These are phyloP conservation scores for Aurantiochytrium sp. DNA, from an alignment of 108 stramenopile genomes.

Conservation along the genomic window DNA sequence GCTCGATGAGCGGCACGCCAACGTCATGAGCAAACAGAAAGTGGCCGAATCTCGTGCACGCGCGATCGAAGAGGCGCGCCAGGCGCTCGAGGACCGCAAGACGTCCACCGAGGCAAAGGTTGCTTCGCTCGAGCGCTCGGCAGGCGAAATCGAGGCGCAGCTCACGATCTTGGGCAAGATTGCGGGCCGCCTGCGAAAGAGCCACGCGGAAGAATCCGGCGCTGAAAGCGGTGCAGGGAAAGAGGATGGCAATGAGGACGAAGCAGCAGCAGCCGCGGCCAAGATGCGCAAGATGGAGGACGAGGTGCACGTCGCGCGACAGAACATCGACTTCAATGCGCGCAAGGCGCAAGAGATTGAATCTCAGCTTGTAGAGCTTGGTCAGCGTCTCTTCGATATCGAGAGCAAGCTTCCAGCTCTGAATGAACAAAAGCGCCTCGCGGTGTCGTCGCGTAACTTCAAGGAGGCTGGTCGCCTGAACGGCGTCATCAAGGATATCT, in stretches of 20 bases:
- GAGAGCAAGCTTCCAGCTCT: background rate
- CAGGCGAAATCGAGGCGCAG: background rate
- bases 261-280: background rate
- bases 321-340: background rate
- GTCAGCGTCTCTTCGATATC: background rate
- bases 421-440: background rate
- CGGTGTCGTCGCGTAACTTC: constrained; percentile 13
- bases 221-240: background rate
- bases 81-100: background rate
- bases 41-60: background rate
- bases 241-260: background rate
- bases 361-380: background rate
- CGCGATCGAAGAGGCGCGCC: background rate
- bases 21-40: background rate
- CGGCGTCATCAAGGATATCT: background rate
- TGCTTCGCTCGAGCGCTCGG: background rate
- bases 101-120: background rate
- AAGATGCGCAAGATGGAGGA: background rate
- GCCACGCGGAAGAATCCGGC: background rate
- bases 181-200: background rate
- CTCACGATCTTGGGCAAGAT: background rate
- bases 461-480: constrained; percentile 17
- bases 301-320: background rate
- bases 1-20: background rate
- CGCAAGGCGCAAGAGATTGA: background rate